phyloP scores from a whole-genome alignment of 805 yeast genomes.

The Suhomyces canberraensis region DNA sequence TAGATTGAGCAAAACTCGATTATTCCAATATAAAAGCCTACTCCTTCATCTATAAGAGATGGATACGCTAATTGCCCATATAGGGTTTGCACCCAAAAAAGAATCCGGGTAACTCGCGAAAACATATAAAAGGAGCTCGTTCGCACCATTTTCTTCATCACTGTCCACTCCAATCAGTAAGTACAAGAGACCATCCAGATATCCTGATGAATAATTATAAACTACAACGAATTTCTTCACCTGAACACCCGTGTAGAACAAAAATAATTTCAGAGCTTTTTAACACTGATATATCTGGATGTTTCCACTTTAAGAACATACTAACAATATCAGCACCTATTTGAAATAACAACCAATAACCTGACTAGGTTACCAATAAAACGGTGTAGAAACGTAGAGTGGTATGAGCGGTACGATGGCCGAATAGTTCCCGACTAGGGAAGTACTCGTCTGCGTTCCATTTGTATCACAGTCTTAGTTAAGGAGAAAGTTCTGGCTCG shows the following conservation, averaged over 20 bases:
- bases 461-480: too few relatives aligned
- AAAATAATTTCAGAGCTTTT: conserved; percentile 60
- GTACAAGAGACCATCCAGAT: neutral
- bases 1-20: too few relatives aligned
- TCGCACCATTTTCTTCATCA: neutral
- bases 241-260: conserved; percentile 61
- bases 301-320: neutral
- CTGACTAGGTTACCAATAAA: too few relatives aligned
- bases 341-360: too few relatives aligned
- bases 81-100: conserved; percentile 1
- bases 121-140: neutral
- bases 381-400: neutral
- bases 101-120: conserved; percentile 7
- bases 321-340: too few relatives aligned
- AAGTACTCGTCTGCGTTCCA: too few relatives aligned
- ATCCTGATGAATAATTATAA: conserved; percentile 30
- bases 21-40: too few relatives aligned
- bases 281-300: conserved; percentile 49
- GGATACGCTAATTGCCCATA: too few relatives aligned
- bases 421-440: too few relatives aligned
- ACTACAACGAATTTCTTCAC: conserved; percentile 64
- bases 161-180: conserved; percentile 1
- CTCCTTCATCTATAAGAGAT: too few relatives aligned
- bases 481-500: too few relatives aligned
- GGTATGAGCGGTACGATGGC: neutral